Conservation (phyloP, 257 asterid species). For the Lycium ferocissimum region DNA sequence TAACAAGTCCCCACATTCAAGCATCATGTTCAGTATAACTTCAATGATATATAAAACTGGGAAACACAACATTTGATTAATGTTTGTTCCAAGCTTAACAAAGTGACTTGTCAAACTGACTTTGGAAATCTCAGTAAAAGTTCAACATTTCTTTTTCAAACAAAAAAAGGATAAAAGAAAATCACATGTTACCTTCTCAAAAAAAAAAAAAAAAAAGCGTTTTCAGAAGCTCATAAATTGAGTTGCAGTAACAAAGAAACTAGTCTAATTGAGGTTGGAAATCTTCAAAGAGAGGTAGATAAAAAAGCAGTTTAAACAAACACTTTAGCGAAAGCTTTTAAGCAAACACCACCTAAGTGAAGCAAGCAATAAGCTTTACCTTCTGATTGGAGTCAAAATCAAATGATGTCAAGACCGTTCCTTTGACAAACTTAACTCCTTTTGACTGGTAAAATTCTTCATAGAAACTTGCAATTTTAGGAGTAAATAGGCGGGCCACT, state of each 20-base stretch:
- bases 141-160: neutral
- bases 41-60: neutral
- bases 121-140: neutral
- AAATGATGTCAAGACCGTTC: constrained; percentile 87
- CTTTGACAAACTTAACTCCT: constrained; percentile 92
- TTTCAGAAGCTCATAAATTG: neutral
- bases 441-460: constrained; percentile 91
- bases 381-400: constrained; percentile 76
- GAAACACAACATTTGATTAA: constrained; percentile 1
- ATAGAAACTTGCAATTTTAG: constrained; percentile 81
- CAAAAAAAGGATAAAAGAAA: neutral
- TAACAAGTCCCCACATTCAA: constrained; percentile 26
- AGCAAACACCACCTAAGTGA: neutral
- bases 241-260: neutral
- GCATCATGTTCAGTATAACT: neutral
- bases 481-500: constrained; percentile 95
- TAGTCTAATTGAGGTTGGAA: neutral
- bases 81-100: constrained; percentile 22
- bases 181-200: too few relatives aligned
- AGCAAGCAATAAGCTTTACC: constrained; percentile 50
- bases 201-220: neutral
- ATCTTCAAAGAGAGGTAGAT: neutral
- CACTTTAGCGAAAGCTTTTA: neutral
- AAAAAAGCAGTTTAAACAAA: neutral
- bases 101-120: neutral